phyloP scores from a whole-genome alignment of 345 rosid species.

The Viola odorata region DNA sequence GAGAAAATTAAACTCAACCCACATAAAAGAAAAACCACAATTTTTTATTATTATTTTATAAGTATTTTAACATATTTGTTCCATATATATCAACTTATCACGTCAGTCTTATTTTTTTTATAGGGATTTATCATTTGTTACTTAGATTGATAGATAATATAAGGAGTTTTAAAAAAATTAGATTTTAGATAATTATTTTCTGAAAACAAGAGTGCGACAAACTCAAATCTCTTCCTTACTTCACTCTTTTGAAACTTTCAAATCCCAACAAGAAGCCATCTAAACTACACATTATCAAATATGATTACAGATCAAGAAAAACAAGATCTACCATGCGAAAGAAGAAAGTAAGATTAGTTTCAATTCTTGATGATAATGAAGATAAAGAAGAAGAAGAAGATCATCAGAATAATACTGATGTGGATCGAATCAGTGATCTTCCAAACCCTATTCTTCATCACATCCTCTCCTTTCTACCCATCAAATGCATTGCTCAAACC shows the following conservation, averaged over 20 bases:
- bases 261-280: slow-evolving; percentile 24
- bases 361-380: background rate
- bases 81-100: too few species aligned
- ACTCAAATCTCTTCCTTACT: slow-evolving; percentile 2
- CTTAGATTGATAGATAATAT: too few species aligned
- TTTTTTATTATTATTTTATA: too few species aligned
- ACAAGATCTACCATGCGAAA: slow-evolving; percentile 64
- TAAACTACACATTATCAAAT: background rate
- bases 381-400: background rate
- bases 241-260: slow-evolving; percentile 56
- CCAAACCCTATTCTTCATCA: slow-evolving; percentile 60
- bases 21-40: too few species aligned
- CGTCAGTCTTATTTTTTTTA: too few species aligned
- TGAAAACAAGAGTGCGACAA: too few species aligned
- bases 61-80: too few species aligned
- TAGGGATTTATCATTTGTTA: too few species aligned
- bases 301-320: background rate
- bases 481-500: slow-evolving; percentile 51
- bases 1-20: too few species aligned
- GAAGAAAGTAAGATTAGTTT: slow-evolving; percentile 28
- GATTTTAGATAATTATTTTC: too few species aligned
- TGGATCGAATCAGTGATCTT: slow-evolving; percentile 59
- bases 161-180: too few species aligned
- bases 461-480: slow-evolving; percentile 57
- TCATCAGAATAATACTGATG: slow-evolving; percentile 10